Conservation (phyloP, 352 stramenopile genomes). For the Phytophthora niederhauseri region DNA sequence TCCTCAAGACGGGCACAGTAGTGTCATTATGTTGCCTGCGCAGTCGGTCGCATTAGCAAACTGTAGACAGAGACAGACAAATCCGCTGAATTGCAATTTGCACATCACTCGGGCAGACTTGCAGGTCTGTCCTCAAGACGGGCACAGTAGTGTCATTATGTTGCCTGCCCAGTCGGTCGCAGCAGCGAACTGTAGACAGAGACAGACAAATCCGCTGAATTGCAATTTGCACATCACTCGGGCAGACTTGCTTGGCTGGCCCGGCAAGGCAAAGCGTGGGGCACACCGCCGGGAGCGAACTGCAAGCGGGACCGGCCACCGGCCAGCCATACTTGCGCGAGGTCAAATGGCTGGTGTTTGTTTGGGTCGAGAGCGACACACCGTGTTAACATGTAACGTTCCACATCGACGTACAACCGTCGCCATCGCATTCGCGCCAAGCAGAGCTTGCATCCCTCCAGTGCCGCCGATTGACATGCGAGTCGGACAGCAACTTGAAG, state of each 20-base stretch:
- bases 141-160: not conserved
- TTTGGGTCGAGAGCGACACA: not conserved
- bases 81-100: slow-evolving; percentile 30
- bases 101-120: slow-evolving; percentile 20
- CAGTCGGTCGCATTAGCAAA: not conserved
- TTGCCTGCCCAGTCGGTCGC: not conserved
- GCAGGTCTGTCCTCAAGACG: not conserved
- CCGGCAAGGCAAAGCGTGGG: slow-evolving; percentile 6
- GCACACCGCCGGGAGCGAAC: slow-evolving; percentile 7
- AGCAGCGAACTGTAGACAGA: not conserved
- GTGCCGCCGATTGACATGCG: not conserved
- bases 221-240: slow-evolving; percentile 26
- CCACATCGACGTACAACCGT: not conserved
- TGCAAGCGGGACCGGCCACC: not conserved
- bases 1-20: not conserved
- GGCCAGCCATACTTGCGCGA: not conserved
- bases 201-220: slow-evolving; percentile 23
- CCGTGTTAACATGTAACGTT: not conserved
- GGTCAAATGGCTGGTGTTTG: not conserved
- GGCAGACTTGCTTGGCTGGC: not conserved
- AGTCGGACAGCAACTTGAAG: slow-evolving; percentile 6
- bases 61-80: slow-evolving; percentile 9
- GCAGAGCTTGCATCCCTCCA: not conserved
- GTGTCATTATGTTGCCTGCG: not conserved
- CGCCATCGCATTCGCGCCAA: not conserved